Base-by-base conservation (phyloP, 768 basidiomycete species). In the Cytidiella melzeri region DNA sequence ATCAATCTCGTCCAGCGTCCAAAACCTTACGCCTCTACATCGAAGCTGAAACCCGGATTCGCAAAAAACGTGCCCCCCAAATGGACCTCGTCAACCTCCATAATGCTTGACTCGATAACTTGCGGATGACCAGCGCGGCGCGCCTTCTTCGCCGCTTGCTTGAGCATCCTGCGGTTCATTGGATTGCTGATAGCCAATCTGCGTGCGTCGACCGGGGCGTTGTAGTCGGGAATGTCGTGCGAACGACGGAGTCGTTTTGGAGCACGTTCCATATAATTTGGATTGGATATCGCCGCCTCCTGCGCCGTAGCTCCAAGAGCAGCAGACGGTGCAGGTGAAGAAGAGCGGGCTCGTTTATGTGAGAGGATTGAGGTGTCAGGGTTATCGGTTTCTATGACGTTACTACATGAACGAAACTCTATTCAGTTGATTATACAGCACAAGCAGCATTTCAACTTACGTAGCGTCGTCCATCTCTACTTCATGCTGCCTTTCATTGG, bases 231-330 rank as follows among this genome's bases (percentile, higher is more conserved):
- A 18, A 80, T 56, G 37, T 79, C 76, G 57, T 77, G 80, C 27
- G 73, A 70, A 57, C 69, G 78, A 12, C 83, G 73, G 47, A 78
- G 72, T 7, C 84, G 79, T 60, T 85, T 86, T 1, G 83, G 80
- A 52, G 56, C 48, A 36, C 55, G 58, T 28, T 51, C 53, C 19
- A 34, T 34, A 15, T 34, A 34, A 34, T 34, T 15, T 7, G 7
- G 30, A 34, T 34, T 43, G 53, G 11, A 49, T 41, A 40, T 55
- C 60, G 10, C 11, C 10, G 37, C 36, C 47, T n/a, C 42, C 44
- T 18, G 30, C 48, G 15, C 23, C 19, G 34, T 41, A 34, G 15
- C 30, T 7, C 15, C 15, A 15, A 34, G 30, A 34, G n/a, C n/a
- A n/a, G n/a, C n/a, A n/a, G n/a, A n/a, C n/a, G n/a, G n/a, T n/a